phyloP scores from a whole-genome alignment of 2,329 filamentous ascomycete species.

The Chalara sp. region DNA sequence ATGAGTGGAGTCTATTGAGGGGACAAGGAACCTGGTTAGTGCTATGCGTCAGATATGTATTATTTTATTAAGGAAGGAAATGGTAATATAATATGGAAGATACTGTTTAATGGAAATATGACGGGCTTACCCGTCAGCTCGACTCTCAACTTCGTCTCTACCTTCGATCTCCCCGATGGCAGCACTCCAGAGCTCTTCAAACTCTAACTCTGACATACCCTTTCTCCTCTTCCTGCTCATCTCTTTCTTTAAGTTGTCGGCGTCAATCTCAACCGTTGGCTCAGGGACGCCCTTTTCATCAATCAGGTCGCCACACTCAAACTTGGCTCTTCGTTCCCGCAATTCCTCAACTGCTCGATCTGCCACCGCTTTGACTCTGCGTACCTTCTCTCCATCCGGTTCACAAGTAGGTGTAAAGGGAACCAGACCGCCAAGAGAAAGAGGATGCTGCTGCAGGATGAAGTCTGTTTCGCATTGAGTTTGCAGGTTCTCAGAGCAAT shows the following conservation, averaged over 20 bases:
- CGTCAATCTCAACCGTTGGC: slow-evolving; percentile 55
- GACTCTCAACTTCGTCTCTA: slow-evolving; percentile 53
- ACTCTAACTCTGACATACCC: slow-evolving; percentile 79
- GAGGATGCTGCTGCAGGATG: slow-evolving; percentile 74
- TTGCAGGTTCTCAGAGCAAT: slow-evolving; percentile 73
- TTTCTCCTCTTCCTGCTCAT: slow-evolving; percentile 72
- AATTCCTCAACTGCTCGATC: slow-evolving; percentile 84
- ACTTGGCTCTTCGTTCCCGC: slow-evolving; percentile 77
- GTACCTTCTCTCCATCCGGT: slow-evolving; percentile 86
- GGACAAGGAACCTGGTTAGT: slow-evolving; percentile 83
- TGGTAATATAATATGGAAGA: slow-evolving; percentile 3
- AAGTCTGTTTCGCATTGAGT: slow-evolving; percentile 83
- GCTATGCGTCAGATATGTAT: slow-evolving; percentile 44
- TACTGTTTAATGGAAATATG: slow-evolving; percentile 5
- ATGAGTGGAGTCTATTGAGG: slow-evolving; percentile 64
- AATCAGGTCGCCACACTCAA: slow-evolving; percentile 74
- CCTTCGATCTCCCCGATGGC: slow-evolving; percentile 66
- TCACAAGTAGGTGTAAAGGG: slow-evolving; percentile 89
- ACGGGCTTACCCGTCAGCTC: slow-evolving; percentile 43
- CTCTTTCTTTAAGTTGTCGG: slow-evolving; percentile 67
- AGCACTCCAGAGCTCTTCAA: slow-evolving; percentile 78
- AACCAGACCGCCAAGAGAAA: slow-evolving; percentile 72
- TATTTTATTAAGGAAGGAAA: slow-evolving; percentile 33
- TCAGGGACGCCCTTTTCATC: slow-evolving; percentile 54
- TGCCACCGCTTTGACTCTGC: slow-evolving; percentile 79